Conservation (phyloP, 106 monocot genomes). For the Allium cepa region DNA sequence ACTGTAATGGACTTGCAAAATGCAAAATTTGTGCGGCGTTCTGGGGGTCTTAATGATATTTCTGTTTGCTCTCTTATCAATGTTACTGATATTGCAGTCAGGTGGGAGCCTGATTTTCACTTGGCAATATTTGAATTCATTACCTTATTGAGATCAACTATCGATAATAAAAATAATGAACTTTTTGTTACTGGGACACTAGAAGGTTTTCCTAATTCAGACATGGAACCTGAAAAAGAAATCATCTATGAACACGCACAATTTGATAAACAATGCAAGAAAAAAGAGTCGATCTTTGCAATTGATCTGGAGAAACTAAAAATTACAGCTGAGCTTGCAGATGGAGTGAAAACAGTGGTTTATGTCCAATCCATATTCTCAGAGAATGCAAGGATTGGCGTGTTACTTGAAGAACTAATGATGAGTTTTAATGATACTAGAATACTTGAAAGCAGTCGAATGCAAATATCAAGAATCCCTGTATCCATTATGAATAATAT, state of each 20-base stretch:
- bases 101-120: conserved; percentile 97
- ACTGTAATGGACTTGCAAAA: conserved; percentile 79
- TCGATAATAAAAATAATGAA: conserved; percentile 39
- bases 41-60: conserved; percentile 62
- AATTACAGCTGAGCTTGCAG: conserved; percentile 82
- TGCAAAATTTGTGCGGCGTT: conserved; percentile 83
- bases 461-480: conserved; percentile 92
- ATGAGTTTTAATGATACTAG: conserved; percentile 64
- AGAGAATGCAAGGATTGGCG: conserved; percentile 90
- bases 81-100: conserved; percentile 64
- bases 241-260: conserved; percentile 20
- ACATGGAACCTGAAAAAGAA: conserved; percentile 28
- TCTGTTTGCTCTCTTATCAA: conserved; percentile 82
- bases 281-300: conserved; percentile 74
- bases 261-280: conserved; percentile 43
- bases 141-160: conserved; percentile 42
- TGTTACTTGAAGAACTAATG: conserved; percentile 68
- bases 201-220: conserved; percentile 24
- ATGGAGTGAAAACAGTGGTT: conserved; percentile 80
- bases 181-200: conserved; percentile 26
- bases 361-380: conserved; percentile 89
- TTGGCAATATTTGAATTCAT: conserved; percentile 56
- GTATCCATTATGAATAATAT: conserved; percentile 31
- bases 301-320: conserved; percentile 77
- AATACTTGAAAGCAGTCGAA: conserved; percentile 73